Evolutionary conservation across 768 basidiomycete genomes (phyloP).

Genomic region (Termitomyces sp.): DNA sequence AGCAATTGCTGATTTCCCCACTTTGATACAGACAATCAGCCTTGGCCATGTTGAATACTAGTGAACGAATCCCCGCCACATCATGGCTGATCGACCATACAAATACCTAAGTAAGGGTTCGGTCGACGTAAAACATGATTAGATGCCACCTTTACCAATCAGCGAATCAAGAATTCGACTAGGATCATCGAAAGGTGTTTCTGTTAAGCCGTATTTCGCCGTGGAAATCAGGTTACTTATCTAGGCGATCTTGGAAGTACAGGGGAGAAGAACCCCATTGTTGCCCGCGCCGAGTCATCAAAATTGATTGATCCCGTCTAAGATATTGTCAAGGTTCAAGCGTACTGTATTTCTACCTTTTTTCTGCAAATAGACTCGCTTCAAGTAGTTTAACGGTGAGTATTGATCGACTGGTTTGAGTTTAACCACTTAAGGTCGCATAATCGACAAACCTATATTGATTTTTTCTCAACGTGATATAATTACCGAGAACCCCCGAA

Average conservation of each 20-base stretch:
- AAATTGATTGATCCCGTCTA: background rate
- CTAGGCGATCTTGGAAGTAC: background rate
- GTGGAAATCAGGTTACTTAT: background rate
- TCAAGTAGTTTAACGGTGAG: too few relatives aligned
- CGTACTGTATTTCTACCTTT: too few relatives aligned
- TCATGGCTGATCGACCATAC: background rate
- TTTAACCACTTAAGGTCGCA: too few relatives aligned
- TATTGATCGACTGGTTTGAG: too few relatives aligned
- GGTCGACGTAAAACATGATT: background rate
- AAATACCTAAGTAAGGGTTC: background rate
- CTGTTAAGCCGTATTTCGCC: background rate
- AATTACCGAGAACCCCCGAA: background rate
- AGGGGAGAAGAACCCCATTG: background rate
- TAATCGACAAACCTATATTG: too few relatives aligned
- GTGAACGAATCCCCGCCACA: background rate
- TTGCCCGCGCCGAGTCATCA: background rate
- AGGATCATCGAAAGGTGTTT: background rate
- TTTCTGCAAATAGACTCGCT: too few relatives aligned
- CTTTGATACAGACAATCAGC: background rate
- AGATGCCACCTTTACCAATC: background rate
- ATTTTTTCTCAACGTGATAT: too few relatives aligned
- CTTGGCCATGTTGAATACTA: background rate
- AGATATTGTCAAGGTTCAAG: background rate
- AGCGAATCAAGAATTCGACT: background rate
- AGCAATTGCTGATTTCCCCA: background rate